These are phyloP conservation scores for Coemansia sp. DNA, from an alignment of 192 early-diverging fungal genomes.

Conservation along the genomic window DNA sequence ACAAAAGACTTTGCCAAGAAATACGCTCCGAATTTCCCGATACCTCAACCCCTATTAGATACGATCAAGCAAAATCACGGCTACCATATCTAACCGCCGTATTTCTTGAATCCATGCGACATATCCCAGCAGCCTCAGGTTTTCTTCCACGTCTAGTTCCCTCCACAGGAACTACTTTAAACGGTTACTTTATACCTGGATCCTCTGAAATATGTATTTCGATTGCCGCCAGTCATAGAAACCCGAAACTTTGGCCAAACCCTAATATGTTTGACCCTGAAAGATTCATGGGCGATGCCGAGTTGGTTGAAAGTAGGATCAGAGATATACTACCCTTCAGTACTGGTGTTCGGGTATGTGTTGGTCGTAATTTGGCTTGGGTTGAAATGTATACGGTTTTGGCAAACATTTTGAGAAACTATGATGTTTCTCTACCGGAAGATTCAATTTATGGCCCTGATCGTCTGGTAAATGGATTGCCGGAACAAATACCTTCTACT, in stretches of 20 bases:
- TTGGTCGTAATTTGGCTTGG: constrained; percentile 34
- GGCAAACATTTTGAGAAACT: constrained; percentile 40
- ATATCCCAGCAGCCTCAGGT: constrained; percentile 20
- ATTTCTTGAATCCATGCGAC: constrained; percentile 40
- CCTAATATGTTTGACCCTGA: constrained; percentile 29
- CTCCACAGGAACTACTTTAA: constrained; percentile 1
- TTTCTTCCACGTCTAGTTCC: constrained; percentile 32
- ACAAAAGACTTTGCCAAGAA: constrained; percentile 17
- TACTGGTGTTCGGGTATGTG: constrained; percentile 33
- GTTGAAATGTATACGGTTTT: constrained; percentile 39
- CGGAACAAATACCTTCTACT: constrained; percentile 14
- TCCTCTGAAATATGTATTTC: constrained; percentile 15
- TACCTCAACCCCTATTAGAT: constrained; percentile 8
- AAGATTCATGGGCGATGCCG: constrained; percentile 31
- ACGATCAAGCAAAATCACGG: constrained; percentile 10
- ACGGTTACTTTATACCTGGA: constrained; percentile 15
- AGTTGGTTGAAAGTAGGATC: background rate
- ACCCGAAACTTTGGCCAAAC: constrained; percentile 7
- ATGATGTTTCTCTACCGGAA: constrained; percentile 14
- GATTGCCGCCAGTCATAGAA: constrained; percentile 28
- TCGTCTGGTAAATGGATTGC: background rate
- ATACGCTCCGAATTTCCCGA: constrained; percentile 30
- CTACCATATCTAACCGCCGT: constrained; percentile 40
- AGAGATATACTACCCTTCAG: constrained; percentile 32
- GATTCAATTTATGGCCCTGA: constrained; percentile 24